phyloP scores from a whole-genome alignment of 805 yeast species.

The Candida sakaeoensis region DNA sequence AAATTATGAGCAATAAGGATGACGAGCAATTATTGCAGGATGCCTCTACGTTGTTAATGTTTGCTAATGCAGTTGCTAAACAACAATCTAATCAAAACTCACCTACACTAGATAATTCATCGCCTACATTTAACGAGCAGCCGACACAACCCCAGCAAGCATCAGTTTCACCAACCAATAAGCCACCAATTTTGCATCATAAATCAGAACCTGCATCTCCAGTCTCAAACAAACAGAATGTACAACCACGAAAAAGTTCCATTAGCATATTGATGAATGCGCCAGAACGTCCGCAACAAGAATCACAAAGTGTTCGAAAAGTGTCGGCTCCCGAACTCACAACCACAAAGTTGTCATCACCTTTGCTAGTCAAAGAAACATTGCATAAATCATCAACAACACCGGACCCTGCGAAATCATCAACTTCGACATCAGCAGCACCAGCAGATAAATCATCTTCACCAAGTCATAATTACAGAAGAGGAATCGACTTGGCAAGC shows the following conservation, averaged over 20 bases:
- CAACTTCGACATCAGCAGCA: neutral
- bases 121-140: conserved; percentile 1
- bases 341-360: neutral
- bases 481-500: conserved; percentile 34
- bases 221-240: neutral
- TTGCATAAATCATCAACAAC: conserved; percentile 20
- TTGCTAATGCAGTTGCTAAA: conserved; percentile 52
- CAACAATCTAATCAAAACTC: conserved; percentile 24
- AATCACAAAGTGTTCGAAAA: neutral
- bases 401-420: conserved; percentile 9
- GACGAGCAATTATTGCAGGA: conserved; percentile 49
- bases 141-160: neutral
- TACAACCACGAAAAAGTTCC: conserved; percentile 6
- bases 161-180: neutral
- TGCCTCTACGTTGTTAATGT: conserved; percentile 60
- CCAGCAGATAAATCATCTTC: neutral
- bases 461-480: conserved; percentile 6
- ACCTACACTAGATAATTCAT: conserved; percentile 3
- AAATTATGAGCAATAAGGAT: conserved; percentile 17
- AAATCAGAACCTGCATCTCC: conserved; percentile 4
- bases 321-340: conserved; percentile 1
- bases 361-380: neutral
- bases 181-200: neutral
- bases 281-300: conserved; percentile 3
- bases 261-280: conserved; percentile 9